A percentile compares a stretch with the other conserved stretches of the same genome.
phyloP scores from a whole-genome alignment of 1,139 yeast genomes.

The Maudiozyma humilis region DNA sequence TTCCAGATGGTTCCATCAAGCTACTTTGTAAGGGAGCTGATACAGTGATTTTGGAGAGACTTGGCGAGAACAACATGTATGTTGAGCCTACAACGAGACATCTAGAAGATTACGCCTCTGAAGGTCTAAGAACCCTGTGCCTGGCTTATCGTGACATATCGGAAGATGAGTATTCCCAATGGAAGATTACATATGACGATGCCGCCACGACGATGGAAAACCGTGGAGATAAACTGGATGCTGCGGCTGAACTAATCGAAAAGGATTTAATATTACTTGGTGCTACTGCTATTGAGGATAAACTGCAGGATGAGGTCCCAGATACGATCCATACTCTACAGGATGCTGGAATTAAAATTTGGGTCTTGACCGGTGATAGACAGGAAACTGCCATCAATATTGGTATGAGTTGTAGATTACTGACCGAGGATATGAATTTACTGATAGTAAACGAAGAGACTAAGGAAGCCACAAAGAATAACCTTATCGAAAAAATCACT shows the following conservation, averaged over 20 bases:
- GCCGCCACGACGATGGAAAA: constrained; percentile 78
- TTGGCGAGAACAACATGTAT: constrained; percentile 68
- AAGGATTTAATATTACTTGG: constrained; percentile 72
- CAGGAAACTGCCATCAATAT: constrained; percentile 99
- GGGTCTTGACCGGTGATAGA: constrained; percentile 97
- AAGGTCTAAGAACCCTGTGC: constrained; percentile 91
- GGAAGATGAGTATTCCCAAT: constrained; percentile 64
- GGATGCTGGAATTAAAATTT: constrained; percentile 90
- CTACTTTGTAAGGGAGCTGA: constrained; percentile 97
- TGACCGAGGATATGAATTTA: constrained; percentile 93
- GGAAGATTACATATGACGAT: constrained; percentile 54
- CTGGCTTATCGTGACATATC: constrained; percentile 77
- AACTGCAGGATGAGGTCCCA: constrained; percentile 95
- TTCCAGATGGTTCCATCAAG: constrained; percentile 88
- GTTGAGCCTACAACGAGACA: constrained; percentile 77
- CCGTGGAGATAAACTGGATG: constrained; percentile 70
- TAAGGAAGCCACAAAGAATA: constrained; percentile 62
- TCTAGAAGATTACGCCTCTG: constrained; percentile 92
- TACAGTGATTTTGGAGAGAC: constrained; percentile 83
- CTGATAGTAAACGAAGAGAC: constrained; percentile 81
- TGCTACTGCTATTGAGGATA: constrained; percentile 97
- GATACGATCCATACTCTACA: constrained; percentile 92
- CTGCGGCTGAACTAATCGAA: constrained; percentile 80
- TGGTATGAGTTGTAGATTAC: constrained; percentile 92
- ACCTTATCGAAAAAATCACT: constrained; percentile 63